These are phyloP conservation scores for Phytophthora quininea DNA, from an alignment of 352 stramenopile species.

Conservation along the genomic window DNA sequence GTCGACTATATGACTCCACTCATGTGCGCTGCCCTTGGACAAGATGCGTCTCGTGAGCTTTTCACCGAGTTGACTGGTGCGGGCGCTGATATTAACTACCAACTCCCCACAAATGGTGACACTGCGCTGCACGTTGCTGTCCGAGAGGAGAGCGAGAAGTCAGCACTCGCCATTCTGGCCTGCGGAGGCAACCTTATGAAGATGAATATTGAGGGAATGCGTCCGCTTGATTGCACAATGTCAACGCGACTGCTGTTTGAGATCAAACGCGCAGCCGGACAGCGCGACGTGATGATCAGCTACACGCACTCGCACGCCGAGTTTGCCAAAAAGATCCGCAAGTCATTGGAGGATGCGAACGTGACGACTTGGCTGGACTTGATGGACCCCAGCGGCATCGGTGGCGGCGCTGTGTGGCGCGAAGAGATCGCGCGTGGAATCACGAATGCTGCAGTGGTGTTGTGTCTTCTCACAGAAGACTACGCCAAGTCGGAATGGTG, in stretches of 20 bases:
- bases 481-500: constrained; percentile 85
- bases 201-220: constrained; percentile 70
- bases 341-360: constrained; percentile 70
- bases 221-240: constrained; percentile 79
- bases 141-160: constrained; percentile 62
- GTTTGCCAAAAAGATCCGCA: constrained; percentile 82
- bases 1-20: constrained; percentile 53
- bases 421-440: constrained; percentile 85
- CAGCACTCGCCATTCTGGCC: constrained; percentile 71
- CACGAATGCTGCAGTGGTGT: constrained; percentile 72
- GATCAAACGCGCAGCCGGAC: constrained; percentile 79
- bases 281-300: constrained; percentile 89
- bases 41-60: constrained; percentile 53
- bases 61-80: constrained; percentile 55
- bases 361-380: constrained; percentile 88
- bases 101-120: constrained; percentile 62
- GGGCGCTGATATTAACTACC: constrained; percentile 81
- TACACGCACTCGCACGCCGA: constrained; percentile 86
- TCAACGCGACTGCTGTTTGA: constrained; percentile 81
- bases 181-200: constrained; percentile 77
- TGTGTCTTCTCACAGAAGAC: constrained; percentile 83
- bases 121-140: constrained; percentile 81
- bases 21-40: constrained; percentile 61
- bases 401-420: constrained; percentile 79
- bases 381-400: constrained; percentile 87